Evolutionary conservation across 805 yeast genomes (phyloP), one percentile per base, ranked within the genome.

Genomic region (Candida cerambycidarum): DNA sequence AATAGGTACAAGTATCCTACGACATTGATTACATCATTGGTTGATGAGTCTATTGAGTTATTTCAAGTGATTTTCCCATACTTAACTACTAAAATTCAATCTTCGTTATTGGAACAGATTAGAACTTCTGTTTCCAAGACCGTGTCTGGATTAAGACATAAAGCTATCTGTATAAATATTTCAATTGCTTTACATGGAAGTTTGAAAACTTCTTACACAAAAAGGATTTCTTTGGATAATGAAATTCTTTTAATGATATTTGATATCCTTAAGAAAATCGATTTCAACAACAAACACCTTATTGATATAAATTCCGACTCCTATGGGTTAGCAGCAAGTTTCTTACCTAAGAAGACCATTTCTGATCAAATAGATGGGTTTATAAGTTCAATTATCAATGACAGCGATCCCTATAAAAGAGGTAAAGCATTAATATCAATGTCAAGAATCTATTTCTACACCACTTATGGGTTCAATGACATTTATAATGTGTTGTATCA

Each of bases 51-150:
- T 0, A 80, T 92, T 55, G 89, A 84, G 46, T 70, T 90, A 1
- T 87, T 89, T 56, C 79, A 86, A 4, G 56, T 75, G 7, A 71
- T 85, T 1, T 84, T 92, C 50, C 87, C 95, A 0, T 69, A 73
- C 44, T 75, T 92, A 51, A 79, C 90, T 6, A 63, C 79, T 4
- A 86, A 88, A 47, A 85, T 93, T 41, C 97, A 92, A 55, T 82
- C 84, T 44, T 89, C 97, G 1, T 71, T 93, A n/a, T 62, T 93
- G 15, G 97, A 92, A 54, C 86, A 82, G 41, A 62, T 93, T 47
- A 75, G 89, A 50, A 69, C 83, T 3, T 60, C 72, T 1, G 44
- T 76, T 37, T 63, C 72, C 23, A 53, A 64, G 48, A 39, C 56
- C 0, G 42, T 56, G 11, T 70, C 66, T 42, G 64, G 69, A 0